Percentiles rank a stretch among this genome's conserved stretches.
Evolutionary conservation across 768 basidiomycete genomes (phyloP).

Genomic region (Termitomyces sp.): DNA sequence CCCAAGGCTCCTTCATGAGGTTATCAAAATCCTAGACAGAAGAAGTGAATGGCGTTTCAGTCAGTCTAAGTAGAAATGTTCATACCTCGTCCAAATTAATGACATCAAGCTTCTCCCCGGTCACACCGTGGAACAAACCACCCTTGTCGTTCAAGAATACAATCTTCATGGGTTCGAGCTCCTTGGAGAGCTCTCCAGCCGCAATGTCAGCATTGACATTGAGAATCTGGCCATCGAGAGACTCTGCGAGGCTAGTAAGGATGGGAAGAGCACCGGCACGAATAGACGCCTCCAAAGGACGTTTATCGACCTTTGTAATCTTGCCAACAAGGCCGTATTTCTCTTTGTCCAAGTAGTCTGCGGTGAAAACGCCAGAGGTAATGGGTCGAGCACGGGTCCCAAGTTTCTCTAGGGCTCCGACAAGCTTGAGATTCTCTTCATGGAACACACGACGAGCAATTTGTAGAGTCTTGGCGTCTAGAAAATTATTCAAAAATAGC

Average conservation of each 20-base stretch:
- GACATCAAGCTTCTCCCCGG: conserved; percentile 91
- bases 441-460: conserved; percentile 96
- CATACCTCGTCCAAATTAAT: conserved; percentile 95
- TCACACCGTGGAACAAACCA: conserved; percentile 95
- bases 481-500: neutral
- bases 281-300: conserved; percentile 95
- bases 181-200: conserved; percentile 96
- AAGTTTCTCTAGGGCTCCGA: conserved; percentile 86
- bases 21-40: conserved; percentile 80
- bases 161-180: conserved; percentile 97
- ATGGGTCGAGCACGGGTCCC: conserved; percentile 98
- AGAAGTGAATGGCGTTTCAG: neutral
- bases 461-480: conserved; percentile 90
- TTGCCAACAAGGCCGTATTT: conserved; percentile 97
- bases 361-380: conserved; percentile 96
- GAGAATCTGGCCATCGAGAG: conserved; percentile 93
- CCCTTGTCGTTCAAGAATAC: conserved; percentile 99
- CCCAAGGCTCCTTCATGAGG: conserved; percentile 98
- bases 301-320: conserved; percentile 92
- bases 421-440: conserved; percentile 95
- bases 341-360: conserved; percentile 90
- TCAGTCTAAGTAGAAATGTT: neutral
- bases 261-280: conserved; percentile 95
- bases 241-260: conserved; percentile 91
- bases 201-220: conserved; percentile 99